phyloP scores from a whole-genome alignment of 306 rosid genomes.

The Prunus armeniaca region DNA sequence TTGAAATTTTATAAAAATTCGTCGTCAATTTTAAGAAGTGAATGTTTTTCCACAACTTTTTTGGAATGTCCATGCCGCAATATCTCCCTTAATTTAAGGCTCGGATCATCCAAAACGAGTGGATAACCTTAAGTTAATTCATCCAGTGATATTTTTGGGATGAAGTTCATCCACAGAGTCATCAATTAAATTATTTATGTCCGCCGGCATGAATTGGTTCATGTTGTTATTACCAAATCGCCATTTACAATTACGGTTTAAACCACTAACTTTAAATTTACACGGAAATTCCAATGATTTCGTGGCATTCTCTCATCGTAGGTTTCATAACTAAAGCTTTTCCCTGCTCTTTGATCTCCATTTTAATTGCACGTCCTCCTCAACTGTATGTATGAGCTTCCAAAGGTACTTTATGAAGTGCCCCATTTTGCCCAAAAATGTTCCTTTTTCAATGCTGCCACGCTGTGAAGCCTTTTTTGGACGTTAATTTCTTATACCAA shows the following conservation, averaged over 20 bases:
- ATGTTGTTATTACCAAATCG: not conserved
- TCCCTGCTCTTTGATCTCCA: not conserved
- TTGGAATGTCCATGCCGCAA: no score
- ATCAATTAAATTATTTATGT: no score
- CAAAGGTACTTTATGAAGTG: slow-evolving; percentile 22
- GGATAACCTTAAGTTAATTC: not conserved
- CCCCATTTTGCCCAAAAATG: not conserved
- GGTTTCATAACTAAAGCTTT: not conserved
- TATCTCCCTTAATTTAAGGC: not conserved
- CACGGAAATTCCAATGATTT: not conserved
- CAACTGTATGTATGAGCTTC: not conserved
- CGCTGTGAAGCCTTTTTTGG: slow-evolving; percentile 19
- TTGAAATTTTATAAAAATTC: no score
- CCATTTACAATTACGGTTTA: not conserved
- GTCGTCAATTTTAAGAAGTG: no score
- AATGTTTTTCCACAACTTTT: no score
- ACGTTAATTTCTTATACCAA: slow-evolving; percentile 12
- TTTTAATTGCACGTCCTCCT: not conserved
- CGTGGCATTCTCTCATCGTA: not conserved
- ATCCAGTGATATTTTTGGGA: not conserved
- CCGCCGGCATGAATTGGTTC: no score
- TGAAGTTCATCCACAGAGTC: not conserved
- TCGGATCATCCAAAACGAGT: not conserved
- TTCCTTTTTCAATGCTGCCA: not conserved
- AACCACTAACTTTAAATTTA: not conserved